Evolutionary conservation across 768 basidiomycete species (phyloP).

Genomic region (Pleurotus citrinopileatus): DNA sequence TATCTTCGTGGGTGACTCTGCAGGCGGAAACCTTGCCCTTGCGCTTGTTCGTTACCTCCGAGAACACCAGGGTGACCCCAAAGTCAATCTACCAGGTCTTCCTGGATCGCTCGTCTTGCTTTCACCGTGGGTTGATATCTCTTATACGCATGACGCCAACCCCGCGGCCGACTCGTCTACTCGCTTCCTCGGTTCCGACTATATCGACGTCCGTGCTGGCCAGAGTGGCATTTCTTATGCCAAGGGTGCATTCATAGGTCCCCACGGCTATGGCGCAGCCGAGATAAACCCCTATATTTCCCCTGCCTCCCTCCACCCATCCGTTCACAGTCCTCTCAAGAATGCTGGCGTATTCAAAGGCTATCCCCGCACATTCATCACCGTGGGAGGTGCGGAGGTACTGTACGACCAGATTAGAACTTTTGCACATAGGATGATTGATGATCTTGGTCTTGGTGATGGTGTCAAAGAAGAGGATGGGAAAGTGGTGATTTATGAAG

Average conservation of each 20-base stretch:
- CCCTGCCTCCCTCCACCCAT: conserved; percentile 45
- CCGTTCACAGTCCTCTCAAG: conserved; percentile 11
- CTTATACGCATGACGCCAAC: conserved; percentile 31
- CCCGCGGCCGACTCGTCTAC: conserved; percentile 34
- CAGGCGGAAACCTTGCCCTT: conserved; percentile 71
- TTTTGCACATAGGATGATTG: conserved; percentile 44
- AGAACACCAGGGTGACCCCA: conserved; percentile 35
- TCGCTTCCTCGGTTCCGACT: conserved; percentile 32
- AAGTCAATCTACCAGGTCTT: conserved; percentile 35
- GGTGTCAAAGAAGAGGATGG: conserved; percentile 33
- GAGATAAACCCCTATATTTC: conserved; percentile 55
- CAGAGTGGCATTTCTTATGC: conserved; percentile 24
- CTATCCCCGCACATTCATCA: conserved; percentile 62
- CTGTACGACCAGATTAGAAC: conserved; percentile 50
- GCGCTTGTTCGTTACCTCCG: conserved; percentile 62
- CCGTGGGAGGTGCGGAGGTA: conserved; percentile 54
- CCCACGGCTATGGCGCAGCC: conserved; percentile 44
- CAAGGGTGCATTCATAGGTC: conserved; percentile 42
- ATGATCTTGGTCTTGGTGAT: conserved; percentile 47
- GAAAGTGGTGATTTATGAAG: conserved; percentile 46
- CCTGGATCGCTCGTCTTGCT: conserved; percentile 50
- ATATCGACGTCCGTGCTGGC: conserved; percentile 26
- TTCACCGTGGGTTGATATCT: conserved; percentile 57
- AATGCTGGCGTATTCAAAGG: conserved; percentile 40
- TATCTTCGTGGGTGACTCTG: conserved; percentile 71